These are phyloP conservation scores for Apostasia shenzhenica DNA, from an alignment of 106 monocot species.

Conservation along the genomic window DNA sequence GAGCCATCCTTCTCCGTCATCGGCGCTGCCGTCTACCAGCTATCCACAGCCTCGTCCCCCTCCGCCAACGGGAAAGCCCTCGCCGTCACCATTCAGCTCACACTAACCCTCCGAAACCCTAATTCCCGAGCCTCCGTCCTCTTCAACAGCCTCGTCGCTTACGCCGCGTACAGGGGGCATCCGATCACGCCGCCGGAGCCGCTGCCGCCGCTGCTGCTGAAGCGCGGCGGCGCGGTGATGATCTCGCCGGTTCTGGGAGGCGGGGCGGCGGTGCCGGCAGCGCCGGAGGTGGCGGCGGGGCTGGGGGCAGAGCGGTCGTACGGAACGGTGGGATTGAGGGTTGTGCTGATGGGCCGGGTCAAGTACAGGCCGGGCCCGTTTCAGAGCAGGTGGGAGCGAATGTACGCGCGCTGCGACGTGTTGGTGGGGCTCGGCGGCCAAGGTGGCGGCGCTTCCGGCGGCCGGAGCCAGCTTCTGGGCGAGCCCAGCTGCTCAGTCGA, in stretches of 20 bases:
- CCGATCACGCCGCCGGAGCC: constrained; percentile 40
- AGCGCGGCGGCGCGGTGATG: constrained; percentile 28
- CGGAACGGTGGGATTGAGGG: constrained; percentile 41
- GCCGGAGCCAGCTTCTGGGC: constrained; percentile 50
- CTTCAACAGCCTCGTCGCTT: constrained; percentile 46
- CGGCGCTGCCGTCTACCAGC: too few species aligned
- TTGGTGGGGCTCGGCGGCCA: constrained; percentile 26
- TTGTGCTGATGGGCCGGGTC: constrained; percentile 54
- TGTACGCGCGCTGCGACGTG: constrained; percentile 58
- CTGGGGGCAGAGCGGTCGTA: constrained; percentile 34
- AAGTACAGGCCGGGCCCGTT: constrained; percentile 61
- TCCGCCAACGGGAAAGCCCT: too few species aligned
- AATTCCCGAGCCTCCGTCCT: constrained; percentile 10
- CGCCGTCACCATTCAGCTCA: too few species aligned
- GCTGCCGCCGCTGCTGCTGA: constrained; percentile 48
- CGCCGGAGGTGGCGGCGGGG: constrained; percentile 31
- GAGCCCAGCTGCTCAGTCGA: constrained; percentile 49
- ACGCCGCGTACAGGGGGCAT: constrained; percentile 39
- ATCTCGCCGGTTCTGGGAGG: constrained; percentile 41
- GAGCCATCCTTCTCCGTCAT: too few species aligned
- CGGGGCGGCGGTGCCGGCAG: constrained; percentile 22
- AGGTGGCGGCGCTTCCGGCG: constrained; percentile 11
- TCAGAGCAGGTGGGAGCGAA: constrained; percentile 36
- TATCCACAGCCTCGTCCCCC: too few species aligned
- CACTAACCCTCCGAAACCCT: too few species aligned